Percentiles rank a stretch among this genome's conserved stretches.
Conservation (phyloP, 352 stramenopile genomes). For the Globisporangium iwayamae region DNA sequence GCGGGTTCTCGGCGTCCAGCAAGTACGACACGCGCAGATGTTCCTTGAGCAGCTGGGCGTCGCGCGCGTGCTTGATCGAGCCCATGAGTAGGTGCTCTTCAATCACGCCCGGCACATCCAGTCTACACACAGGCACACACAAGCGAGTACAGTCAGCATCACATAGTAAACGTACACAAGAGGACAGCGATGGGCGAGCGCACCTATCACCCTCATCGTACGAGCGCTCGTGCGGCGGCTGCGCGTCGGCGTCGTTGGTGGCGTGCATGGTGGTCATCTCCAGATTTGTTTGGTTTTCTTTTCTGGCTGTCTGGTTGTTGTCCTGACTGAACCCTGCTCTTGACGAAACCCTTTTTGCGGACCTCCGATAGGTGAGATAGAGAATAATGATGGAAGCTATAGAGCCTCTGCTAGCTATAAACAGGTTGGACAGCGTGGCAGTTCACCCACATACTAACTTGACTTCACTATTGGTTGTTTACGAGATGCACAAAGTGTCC, state of each 20-base stretch:
- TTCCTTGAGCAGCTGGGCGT: conserved; percentile 47
- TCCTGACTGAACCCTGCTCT: background rate
- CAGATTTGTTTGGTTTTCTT: background rate
- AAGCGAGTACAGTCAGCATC: background rate
- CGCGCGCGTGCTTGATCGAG: conserved; percentile 53
- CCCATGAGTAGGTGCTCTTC: conserved; percentile 51
- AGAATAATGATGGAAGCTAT: background rate
- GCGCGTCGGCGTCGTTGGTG: background rate
- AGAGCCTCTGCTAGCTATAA: background rate
- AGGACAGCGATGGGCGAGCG: background rate
- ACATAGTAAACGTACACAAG: background rate
- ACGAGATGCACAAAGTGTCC: background rate
- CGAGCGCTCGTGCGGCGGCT: conserved; percentile 7
- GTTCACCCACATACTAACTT: background rate
- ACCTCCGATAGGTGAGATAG: background rate
- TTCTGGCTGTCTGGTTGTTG: conserved; percentile 7
- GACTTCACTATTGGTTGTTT: background rate
- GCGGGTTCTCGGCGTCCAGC: conserved; percentile 61
- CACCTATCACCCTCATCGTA: conserved; percentile 21
- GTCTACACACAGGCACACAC: conserved; percentile 20
- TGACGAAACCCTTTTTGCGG: background rate
- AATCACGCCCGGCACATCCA: conserved; percentile 63
- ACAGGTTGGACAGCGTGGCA: background rate
- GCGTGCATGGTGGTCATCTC: conserved; percentile 12
- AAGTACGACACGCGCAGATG: conserved; percentile 48